phyloP scores from a whole-genome alignment of 2,329 filamentous ascomycete species.

The Microdochium paspali region DNA sequence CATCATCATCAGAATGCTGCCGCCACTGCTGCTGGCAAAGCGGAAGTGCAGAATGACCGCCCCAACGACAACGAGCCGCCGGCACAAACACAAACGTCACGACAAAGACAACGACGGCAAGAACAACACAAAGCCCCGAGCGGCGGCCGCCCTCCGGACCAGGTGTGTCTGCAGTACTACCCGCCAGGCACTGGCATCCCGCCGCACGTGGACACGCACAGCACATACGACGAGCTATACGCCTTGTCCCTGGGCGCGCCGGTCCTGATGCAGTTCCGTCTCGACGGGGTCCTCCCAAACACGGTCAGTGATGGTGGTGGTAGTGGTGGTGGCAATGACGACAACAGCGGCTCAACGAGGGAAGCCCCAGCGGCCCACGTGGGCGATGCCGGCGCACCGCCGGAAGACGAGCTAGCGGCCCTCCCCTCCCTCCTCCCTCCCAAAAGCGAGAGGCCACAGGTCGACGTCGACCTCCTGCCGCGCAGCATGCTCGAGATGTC shows the following conservation, averaged over 20 bases:
- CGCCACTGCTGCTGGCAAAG: no score
- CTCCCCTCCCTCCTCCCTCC: no score
- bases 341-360: neutral
- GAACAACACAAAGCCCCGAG: neutral
- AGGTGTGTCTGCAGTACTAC: conserved; percentile 52
- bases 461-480: conserved; percentile 36
- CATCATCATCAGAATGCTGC: no score
- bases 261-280: conserved; percentile 15
- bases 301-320: neutral
- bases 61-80: neutral
- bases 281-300: neutral
- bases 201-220: conserved; percentile 51
- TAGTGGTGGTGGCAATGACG: neutral
- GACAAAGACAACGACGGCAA: neutral
- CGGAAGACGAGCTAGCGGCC: no score
- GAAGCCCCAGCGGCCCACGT: no score
- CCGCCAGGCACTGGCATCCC: conserved; percentile 50
- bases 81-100: neutral
- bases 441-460: neutral
- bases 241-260: conserved; percentile 13
- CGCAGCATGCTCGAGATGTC: conserved; percentile 42
- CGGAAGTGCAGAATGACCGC: no score
- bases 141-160: conserved; percentile 37
- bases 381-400: no score
- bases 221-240: conserved; percentile 23